Evolutionary conservation across 352 stramenopile species (phyloP), one percentile per base, ranked within the genome.

Genomic region (Phytopythium boreale): DNA sequence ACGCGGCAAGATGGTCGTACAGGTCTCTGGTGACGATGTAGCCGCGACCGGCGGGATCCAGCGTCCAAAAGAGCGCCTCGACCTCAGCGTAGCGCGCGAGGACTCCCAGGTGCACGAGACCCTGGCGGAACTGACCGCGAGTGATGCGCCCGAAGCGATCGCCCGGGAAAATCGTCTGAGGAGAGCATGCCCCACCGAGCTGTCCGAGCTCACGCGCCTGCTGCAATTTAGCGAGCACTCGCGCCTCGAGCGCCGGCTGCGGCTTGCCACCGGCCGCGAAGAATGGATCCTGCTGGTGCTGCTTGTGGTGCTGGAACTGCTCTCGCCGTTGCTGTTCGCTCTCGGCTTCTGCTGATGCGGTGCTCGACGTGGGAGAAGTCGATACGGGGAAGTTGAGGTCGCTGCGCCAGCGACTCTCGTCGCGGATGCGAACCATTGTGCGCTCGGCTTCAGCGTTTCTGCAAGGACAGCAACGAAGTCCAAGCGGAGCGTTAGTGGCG

Each of bases 141-240:
- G 84, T 89, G 68, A 93, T 87, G 36, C 79, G 72, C 0, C 80
- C 77, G 43, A 91, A 91, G 3, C 82, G 82, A 53, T 93, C 84
- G 1, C 80, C 84, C 6, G 84, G 79, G 61, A 93, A 93, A 3
- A 89, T 69, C 22, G 64, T 84, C 67, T 90, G 77, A 9, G 69
- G 66, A 1, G 80, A 89, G 41, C 71, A 80, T 1, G 68, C 67
- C 0, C 55, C 56, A 1, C 70, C 76, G 0, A 89, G 67, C 49
- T 90, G 77, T 0, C 83, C 81, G 19, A 90, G 74, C 14, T 88
- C 77, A 34, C 88, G 87, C 29, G 87, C 59, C 56, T 90, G 80
- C 49, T 87, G 70, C 0, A 93, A 44, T 51, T 89, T 88, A 46
- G 68, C 60, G 34, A 91, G 46, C 49, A 92, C 89, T 3, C 80